A percentile compares a stretch with the other conserved stretches of the same genome.
Conservation (phyloP, 768 basidiomycete species). For the Lentinula raphanica region DNA sequence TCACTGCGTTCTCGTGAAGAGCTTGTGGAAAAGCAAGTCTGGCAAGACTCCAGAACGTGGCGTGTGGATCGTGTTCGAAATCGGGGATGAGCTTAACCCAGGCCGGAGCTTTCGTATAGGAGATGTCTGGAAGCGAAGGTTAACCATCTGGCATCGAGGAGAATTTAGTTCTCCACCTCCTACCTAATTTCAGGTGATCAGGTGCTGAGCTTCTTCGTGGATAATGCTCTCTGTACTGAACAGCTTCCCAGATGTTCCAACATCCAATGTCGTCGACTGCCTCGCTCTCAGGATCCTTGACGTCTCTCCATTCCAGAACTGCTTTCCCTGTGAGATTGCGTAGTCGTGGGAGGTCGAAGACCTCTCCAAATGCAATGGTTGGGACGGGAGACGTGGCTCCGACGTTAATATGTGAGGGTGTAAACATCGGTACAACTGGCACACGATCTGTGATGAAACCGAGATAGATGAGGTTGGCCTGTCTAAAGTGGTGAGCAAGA, state of each 20-base stretch:
- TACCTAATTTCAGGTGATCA: constrained; percentile 37
- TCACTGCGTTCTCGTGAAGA: constrained; percentile 26
- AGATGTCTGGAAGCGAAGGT: constrained; percentile 35
- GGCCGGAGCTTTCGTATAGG: constrained; percentile 42
- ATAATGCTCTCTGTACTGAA: constrained; percentile 31
- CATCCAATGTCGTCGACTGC: constrained; percentile 47
- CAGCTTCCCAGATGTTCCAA: constrained; percentile 48
- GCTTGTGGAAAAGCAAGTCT: constrained; percentile 41
- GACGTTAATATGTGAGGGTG: constrained; percentile 49
- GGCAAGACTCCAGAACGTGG: constrained; percentile 42
- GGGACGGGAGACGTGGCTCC: constrained; percentile 26
- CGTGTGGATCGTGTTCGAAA: constrained; percentile 38
- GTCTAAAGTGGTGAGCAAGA: not conserved
- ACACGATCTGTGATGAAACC: constrained; percentile 53
- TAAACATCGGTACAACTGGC: constrained; percentile 55
- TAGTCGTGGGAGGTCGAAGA: constrained; percentile 56
- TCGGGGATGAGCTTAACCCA: constrained; percentile 46
- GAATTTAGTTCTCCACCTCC: constrained; percentile 9
- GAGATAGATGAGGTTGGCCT: constrained; percentile 54
- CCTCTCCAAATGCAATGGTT: constrained; percentile 50
- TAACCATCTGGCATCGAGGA: not conserved
- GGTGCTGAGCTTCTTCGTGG: constrained; percentile 36
- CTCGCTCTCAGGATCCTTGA: constrained; percentile 43
- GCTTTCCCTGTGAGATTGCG: constrained; percentile 37
- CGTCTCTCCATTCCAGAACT: constrained; percentile 59